These are phyloP conservation scores for Umbilicus rupestris DNA, from an alignment of 164 flowering plant species.

Conservation along the genomic window DNA sequence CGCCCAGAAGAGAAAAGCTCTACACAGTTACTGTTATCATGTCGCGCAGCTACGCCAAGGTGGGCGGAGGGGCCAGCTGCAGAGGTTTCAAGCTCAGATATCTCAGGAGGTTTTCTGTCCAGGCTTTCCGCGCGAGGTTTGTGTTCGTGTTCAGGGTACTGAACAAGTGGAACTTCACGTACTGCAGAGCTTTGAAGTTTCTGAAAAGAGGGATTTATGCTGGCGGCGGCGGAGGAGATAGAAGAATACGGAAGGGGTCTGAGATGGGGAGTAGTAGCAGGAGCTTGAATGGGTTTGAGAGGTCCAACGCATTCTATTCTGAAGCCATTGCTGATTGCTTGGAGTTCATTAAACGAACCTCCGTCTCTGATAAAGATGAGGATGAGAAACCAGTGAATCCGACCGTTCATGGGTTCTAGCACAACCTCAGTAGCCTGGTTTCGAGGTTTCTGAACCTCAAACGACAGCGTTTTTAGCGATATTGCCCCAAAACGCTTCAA, in stretches of 20 bases:
- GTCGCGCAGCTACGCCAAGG: not conserved
- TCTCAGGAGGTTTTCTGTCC: no score
- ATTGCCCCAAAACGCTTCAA: no score
- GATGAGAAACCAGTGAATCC: not conserved
- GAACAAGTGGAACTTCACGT: no score
- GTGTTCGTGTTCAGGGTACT: no score
- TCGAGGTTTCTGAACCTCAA: not conserved
- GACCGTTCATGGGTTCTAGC: not conserved
- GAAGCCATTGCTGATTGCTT: constrained; percentile 80
- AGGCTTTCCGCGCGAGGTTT: no score
- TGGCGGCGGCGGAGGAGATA: no score
- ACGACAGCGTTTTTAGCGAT: not conserved
- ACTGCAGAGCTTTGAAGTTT: no score
- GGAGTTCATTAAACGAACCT: constrained; percentile 59
- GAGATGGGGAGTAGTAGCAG: no score
- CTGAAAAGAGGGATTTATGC: no score
- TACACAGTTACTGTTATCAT: no score
- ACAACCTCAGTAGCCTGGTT: not conserved
- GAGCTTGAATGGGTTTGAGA: constrained; percentile 10
- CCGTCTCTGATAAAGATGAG: constrained; percentile 26
- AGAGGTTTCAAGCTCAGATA: not conserved
- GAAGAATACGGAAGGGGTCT: no score
- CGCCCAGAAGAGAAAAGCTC: no score
- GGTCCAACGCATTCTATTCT: constrained; percentile 58
- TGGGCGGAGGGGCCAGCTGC: not conserved